Percentiles rank a stretch among this genome's conserved stretches.
Evolutionary conservation across 805 yeast species (phyloP).

Genomic region (Hanseniaspora lindneri): DNA sequence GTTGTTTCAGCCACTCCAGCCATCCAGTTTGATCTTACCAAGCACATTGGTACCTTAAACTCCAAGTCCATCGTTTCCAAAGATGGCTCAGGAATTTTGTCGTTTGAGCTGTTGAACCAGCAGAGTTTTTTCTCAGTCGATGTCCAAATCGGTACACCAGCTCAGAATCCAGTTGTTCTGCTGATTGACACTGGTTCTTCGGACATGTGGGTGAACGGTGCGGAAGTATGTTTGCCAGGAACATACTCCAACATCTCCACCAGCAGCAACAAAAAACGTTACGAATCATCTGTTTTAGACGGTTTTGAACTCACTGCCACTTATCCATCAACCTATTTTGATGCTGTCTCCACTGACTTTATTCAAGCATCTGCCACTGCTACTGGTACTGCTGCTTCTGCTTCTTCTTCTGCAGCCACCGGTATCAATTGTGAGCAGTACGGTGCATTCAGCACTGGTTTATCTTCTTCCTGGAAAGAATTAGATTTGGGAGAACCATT

Average conservation of each 20-base stretch:
- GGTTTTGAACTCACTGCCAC: slow-evolving; percentile 16
- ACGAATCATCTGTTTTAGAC: slow-evolving; percentile 9
- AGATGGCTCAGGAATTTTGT: slow-evolving; percentile 2
- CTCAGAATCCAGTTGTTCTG: slow-evolving; percentile 40
- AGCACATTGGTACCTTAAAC: slow-evolving; percentile 3
- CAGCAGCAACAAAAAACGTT: slow-evolving; percentile 3
- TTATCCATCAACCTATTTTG: slow-evolving; percentile 11
- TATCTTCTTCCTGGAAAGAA: slow-evolving; percentile 28
- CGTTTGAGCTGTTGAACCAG: slow-evolving; percentile 31
- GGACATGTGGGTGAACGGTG: slow-evolving; percentile 52
- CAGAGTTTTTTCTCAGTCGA: slow-evolving; percentile 36
- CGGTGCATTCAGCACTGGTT: slow-evolving; percentile 31
- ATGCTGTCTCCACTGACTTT: slow-evolving; percentile 8
- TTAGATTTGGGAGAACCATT: slow-evolving; percentile 29
- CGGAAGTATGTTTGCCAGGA: slow-evolving; percentile 32
- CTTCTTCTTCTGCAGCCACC: background rate
- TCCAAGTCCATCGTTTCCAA: slow-evolving; percentile 9
- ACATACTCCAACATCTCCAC: slow-evolving; percentile 11
- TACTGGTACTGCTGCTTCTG: slow-evolving; percentile 4
- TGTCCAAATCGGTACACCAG: slow-evolving; percentile 44
- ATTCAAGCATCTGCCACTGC: slow-evolving; percentile 1
- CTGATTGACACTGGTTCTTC: slow-evolving; percentile 68
- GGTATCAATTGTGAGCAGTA: slow-evolving; percentile 28
- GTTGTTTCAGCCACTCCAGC: background rate
- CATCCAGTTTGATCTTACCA: slow-evolving; percentile 9